Conservation (phyloP, 805 yeast species). For the Kazachstania bromeliacearum region DNA sequence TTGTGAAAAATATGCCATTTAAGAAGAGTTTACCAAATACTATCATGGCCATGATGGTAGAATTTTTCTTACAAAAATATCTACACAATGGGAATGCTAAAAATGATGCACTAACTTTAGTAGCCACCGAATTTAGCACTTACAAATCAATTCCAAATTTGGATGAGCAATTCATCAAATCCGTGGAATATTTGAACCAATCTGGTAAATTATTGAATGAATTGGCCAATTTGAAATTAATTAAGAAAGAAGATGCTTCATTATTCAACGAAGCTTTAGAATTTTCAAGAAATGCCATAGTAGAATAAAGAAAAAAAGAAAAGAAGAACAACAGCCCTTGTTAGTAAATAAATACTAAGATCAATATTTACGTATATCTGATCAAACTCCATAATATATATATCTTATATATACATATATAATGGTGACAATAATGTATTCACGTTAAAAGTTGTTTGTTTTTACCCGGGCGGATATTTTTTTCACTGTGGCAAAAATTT, state of each 20-base stretch:
- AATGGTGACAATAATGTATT: too few relatives aligned
- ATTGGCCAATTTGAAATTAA: constrained; percentile 14
- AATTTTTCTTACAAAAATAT: constrained; percentile 28
- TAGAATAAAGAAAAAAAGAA: not conserved
- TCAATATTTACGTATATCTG: not conserved
- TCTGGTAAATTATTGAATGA: constrained; percentile 12
- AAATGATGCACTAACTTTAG: constrained; percentile 23
- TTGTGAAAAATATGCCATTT: constrained; percentile 56
- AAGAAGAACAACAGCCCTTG: too few relatives aligned
- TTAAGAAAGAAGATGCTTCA: constrained; percentile 15
- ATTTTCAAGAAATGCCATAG: constrained; percentile 15
- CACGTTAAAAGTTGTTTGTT: too few relatives aligned
- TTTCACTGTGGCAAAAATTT: too few relatives aligned
- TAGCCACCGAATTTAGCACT: constrained; percentile 23
- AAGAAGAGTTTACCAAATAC: constrained; percentile 47
- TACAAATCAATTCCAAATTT: constrained; percentile 23
- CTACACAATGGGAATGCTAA: constrained; percentile 29
- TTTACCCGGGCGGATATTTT: too few relatives aligned
- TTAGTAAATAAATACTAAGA: not conserved
- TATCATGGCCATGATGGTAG: constrained; percentile 40
- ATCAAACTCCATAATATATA: too few relatives aligned
- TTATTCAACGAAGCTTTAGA: constrained; percentile 18
- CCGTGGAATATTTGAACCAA: constrained; percentile 16
- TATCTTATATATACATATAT: too few relatives aligned
- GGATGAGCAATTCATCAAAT: constrained; percentile 21